Evolutionary conservation across 495 filamentous ascomycete species (phyloP), one percentile per base, ranked within the genome.

Genomic region (Podospora pseudocomata): DNA sequence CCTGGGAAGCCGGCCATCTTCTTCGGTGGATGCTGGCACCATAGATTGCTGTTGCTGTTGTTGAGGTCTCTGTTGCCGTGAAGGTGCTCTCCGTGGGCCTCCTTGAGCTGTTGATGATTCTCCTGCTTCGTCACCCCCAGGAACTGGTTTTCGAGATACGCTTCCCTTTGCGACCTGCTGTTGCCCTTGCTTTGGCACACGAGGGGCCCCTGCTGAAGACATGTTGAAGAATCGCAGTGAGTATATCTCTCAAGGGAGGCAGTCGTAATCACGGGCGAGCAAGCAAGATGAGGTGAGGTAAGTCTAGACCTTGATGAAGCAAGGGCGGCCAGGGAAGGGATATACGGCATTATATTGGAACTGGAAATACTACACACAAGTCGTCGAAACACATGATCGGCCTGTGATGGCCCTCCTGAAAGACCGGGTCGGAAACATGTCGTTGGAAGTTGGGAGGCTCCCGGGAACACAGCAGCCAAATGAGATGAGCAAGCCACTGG

Each of bases 271-370:
- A 63, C 30, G 27, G 5, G 32, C 18, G 32, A 20, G 27, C n/a
- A 49, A 20, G 27, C n/a, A 49, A 6, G 30, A 28, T 34, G 27
- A 32, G 61, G 30, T 44, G 61, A 63, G 61, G 32, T 63, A 30
- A 61, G 27, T 61, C n/a, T 3, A 63, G 26, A 61, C 20, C 59
- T 32, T 28, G 59, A 61, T 27, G 59, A 20, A 39, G 32, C 28
- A 49, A 32, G 27, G 61, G 27, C 27, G n/a, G 27, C 30, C 13
- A 19, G 39, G 13, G 39, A 49, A 49, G 61, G 61, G 61, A 44
- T 20, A 28, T 34, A 19, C n/a, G n/a, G 18, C 28, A 63, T 63
- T 63, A 44, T 63, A 63, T 63, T 63, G 4, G 34, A 63, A 63
- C 61, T 28, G 28, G 30, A 39, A 19, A 44, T 19, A 49, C 16